Base-by-base conservation (phyloP, 1,284 basidiomycete species). In the Sutorius eximius region DNA sequence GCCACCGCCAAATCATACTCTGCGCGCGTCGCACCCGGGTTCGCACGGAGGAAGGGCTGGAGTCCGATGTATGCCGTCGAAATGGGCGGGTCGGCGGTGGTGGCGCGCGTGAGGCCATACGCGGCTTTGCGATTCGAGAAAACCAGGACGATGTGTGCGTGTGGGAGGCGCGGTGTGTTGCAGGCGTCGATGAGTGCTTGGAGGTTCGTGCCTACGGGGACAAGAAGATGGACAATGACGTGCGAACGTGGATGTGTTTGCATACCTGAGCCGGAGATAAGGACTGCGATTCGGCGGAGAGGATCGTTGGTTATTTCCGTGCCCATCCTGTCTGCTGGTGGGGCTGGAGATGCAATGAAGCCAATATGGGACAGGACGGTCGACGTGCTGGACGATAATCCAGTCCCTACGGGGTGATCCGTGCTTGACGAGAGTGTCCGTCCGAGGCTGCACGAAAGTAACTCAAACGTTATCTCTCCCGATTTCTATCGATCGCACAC, bases 131-230 rank as follows among this genome's bases (percentile, higher is more conserved):
- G 83, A 68, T 96, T 98, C 1, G 96, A 98, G 54, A 99, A 74
- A 38, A 99, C 96, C 61, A 89, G 83, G 42, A 80, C 80, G 70
- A 99, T 91, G 49, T 80, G 73, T 2, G 89, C 78, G 58, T 86
- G 72, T 27, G 93, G 87, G 24, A 41, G 92, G 78, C 15, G 81
- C 71, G 48, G 81, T 74, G 89, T 83, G 63, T 82, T 77, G 61
- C 79, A 82, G 6, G 95, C 93, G 71, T 98, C 91, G 65, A 99
- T 93, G 56, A 99, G 81, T 0, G 96, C 95, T 75, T 98, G 95
- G 24, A 99, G 83, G 74, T 99, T 99, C 30, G 91, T 90, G 41
- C 96, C 95, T 97, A 62, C 34, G 18, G 6, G 53, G 5, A 27
- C 24, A 27, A 59, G 60, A 27, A 5, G 37, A 7, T 1, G 36